A percentile compares a stretch with the other conserved stretches of the same genome.
Conservation (phyloP, 2,329 filamentous ascomycete species). For the Diaporthe australafricana region DNA sequence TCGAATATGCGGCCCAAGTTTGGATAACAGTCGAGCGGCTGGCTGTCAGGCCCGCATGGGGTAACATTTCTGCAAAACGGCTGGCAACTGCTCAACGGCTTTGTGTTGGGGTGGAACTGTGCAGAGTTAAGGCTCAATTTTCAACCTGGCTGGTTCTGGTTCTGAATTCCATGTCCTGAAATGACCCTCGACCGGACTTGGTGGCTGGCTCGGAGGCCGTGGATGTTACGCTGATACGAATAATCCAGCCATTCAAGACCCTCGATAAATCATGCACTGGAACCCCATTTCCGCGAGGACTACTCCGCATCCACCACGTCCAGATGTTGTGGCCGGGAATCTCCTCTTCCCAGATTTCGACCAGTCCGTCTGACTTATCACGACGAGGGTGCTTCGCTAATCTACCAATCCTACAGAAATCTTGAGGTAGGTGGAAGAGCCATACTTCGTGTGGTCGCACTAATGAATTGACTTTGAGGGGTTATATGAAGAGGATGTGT, state of each 20-base stretch:
- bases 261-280: not conserved
- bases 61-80: conserved; percentile 1
- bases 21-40: not conserved
- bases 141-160: not conserved
- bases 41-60: not conserved
- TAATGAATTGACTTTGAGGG: not conserved
- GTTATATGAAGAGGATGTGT: not conserved
- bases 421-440: not conserved
- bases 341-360: not conserved
- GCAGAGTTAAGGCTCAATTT: not conserved
- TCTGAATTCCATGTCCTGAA: not conserved
- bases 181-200: not conserved
- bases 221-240: not conserved
- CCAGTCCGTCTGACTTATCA: not conserved
- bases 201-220: not conserved
- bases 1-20: not conserved
- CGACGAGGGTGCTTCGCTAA: not conserved
- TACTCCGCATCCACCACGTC: conserved; percentile 3
- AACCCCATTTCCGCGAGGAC: not conserved
- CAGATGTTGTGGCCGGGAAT: conserved; percentile 9
- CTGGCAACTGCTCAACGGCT: not conserved
- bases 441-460: not conserved
- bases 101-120: not conserved
- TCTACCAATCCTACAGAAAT: not conserved
- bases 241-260: too few species aligned